phyloP scores from a whole-genome alignment of 1,284 basidiomycete species.

The Ganoderma lucidum region DNA sequence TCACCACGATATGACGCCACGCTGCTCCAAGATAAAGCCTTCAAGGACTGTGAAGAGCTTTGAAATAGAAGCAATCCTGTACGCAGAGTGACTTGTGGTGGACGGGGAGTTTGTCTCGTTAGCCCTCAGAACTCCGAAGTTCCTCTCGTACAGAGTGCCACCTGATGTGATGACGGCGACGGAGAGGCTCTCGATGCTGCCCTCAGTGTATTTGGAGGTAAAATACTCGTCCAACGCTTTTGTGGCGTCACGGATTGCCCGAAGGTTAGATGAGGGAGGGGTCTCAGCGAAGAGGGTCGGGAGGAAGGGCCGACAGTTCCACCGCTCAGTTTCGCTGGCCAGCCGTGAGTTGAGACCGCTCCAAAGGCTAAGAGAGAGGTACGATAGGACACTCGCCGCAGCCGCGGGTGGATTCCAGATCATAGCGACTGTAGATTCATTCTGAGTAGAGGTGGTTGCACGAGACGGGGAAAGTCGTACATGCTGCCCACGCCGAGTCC shows the following conservation, averaged over 20 bases:
- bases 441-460: background rate
- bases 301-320: slow-evolving; percentile 26
- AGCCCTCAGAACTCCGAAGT: slow-evolving; percentile 28
- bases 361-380: background rate
- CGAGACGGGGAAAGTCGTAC: background rate
- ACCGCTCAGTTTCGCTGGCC: slow-evolving; percentile 9
- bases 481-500: background rate
- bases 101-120: slow-evolving; percentile 27
- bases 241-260: slow-evolving; percentile 13
- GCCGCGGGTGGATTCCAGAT: background rate
- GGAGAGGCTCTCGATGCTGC: slow-evolving; percentile 31
- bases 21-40: slow-evolving; percentile 53
- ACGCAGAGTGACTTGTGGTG: slow-evolving; percentile 25
- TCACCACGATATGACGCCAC: slow-evolving; percentile 51
- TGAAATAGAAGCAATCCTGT: slow-evolving; percentile 51
- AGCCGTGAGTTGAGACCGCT: too few relatives aligned
- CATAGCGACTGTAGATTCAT: background rate
- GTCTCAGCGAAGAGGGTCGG: slow-evolving; percentile 25
- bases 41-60: slow-evolving; percentile 58
- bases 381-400: background rate
- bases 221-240: slow-evolving; percentile 15
- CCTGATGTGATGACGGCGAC: slow-evolving; percentile 26
- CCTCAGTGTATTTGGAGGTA: slow-evolving; percentile 14
- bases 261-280: slow-evolving; percentile 14
- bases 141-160: slow-evolving; percentile 23